Evolutionary conservation across 805 yeast genomes (phyloP).

Genomic region (Zygosaccharomyces rouxii): DNA sequence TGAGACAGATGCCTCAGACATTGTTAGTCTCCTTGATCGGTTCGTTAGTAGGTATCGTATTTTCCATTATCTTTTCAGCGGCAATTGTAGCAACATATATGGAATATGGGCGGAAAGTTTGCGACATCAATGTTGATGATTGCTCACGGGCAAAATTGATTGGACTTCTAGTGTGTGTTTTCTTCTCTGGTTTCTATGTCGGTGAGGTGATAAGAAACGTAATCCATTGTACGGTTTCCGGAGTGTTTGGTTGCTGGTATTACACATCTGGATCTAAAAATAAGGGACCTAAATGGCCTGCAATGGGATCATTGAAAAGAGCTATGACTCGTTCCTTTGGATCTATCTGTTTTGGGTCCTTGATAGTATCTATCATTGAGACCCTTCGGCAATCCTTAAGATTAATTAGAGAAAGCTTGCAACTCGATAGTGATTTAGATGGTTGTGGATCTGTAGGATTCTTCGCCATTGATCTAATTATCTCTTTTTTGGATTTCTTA

Average conservation of each 20-base stretch:
- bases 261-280: slow-evolving; percentile 70
- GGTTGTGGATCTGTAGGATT: slow-evolving; percentile 50
- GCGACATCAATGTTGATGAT: slow-evolving; percentile 47
- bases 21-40: slow-evolving; percentile 59
- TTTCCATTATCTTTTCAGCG: slow-evolving; percentile 60
- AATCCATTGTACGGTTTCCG: slow-evolving; percentile 76
- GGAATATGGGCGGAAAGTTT: slow-evolving; percentile 54
- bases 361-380: slow-evolving; percentile 68
- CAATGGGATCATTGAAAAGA: slow-evolving; percentile 72
- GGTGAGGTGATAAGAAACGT: slow-evolving; percentile 79
- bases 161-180: slow-evolving; percentile 66
- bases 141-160: slow-evolving; percentile 58
- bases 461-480: slow-evolving; percentile 52
- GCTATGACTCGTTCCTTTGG: slow-evolving; percentile 86
- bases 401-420: slow-evolving; percentile 42
- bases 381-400: slow-evolving; percentile 53
- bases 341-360: slow-evolving; percentile 80
- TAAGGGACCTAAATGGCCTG: slow-evolving; percentile 76
- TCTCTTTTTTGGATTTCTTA: slow-evolving; percentile 70
- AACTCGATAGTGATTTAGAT: slow-evolving; percentile 39
- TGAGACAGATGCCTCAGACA: slow-evolving; percentile 67
- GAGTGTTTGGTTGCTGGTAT: slow-evolving; percentile 89
- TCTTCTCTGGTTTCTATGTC: slow-evolving; percentile 79
- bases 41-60: slow-evolving; percentile 52
- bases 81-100: slow-evolving; percentile 74